Conservation (phyloP, 2,329 filamentous ascomycete genomes). For the Fusarium armeniacum region DNA sequence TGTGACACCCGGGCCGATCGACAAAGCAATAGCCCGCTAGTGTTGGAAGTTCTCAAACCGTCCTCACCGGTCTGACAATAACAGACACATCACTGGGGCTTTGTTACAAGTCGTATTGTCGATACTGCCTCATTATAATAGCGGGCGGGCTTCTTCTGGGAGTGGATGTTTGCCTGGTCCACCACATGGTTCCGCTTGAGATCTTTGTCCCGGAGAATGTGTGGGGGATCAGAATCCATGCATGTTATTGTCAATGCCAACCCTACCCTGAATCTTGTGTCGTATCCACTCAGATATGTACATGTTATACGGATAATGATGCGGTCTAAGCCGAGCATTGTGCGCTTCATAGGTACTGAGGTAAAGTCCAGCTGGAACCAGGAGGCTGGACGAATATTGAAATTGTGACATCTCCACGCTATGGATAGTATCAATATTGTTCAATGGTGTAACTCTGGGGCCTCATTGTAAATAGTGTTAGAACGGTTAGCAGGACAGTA, state of each 20-base stretch:
- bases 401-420: background rate
- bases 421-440: background rate
- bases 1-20: conserved; percentile 25
- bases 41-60: background rate
- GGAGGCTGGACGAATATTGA: background rate
- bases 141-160: background rate
- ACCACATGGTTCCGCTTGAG: conserved; percentile 21
- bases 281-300: conserved; percentile 8
- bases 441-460: background rate
- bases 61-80: conserved; percentile 12
- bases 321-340: background rate
- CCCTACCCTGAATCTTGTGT: conserved; percentile 28
- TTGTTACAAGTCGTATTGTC: conserved; percentile 26
- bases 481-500: background rate
- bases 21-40: conserved; percentile 2
- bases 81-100: conserved; percentile 5
- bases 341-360: background rate
- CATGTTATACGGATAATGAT: background rate
- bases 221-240: conserved; percentile 42
- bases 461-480: background rate
- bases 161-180: conserved; percentile 14
- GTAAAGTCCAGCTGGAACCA: conserved; percentile 1
- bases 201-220: conserved; percentile 34
- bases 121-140: background rate
- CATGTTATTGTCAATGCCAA: conserved; percentile 35